These are phyloP conservation scores for Ormosia semicastrata DNA, from an alignment of 306 rosid species.

Conservation along the genomic window DNA sequence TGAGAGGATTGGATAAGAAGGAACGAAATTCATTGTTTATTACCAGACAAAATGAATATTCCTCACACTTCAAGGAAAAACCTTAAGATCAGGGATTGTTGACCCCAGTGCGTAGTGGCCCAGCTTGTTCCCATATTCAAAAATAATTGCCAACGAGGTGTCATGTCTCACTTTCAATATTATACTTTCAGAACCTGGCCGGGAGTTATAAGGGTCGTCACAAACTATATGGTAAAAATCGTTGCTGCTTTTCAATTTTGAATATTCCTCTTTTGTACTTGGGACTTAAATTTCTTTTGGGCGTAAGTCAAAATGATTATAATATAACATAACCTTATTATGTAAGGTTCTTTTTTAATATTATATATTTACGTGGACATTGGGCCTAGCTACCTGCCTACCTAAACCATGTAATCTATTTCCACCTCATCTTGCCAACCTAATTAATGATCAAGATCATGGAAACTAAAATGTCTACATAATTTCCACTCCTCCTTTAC, in stretches of 20 bases:
- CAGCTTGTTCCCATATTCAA: constrained; percentile 42
- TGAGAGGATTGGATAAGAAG: constrained; percentile 55
- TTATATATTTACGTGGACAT: not conserved
- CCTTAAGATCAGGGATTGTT: constrained; percentile 32
- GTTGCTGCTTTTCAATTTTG: constrained; percentile 57
- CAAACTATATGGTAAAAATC: constrained; percentile 46
- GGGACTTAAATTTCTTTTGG: constrained; percentile 30
- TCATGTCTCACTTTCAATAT: constrained; percentile 47
- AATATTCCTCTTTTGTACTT: constrained; percentile 75
- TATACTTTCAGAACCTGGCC: constrained; percentile 48
- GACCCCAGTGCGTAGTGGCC: constrained; percentile 42
- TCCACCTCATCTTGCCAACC: not conserved
- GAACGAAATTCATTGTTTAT: constrained; percentile 47
- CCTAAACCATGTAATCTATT: not conserved
- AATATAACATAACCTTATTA: constrained; percentile 13
- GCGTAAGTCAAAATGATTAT: constrained; percentile 43
- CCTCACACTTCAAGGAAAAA: constrained; percentile 37
- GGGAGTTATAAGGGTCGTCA: constrained; percentile 31
- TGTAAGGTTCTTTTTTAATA: not conserved
- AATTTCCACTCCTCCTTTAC: not conserved
- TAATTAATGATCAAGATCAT: not conserved
- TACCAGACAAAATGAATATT: constrained; percentile 71
- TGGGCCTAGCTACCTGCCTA: not conserved
- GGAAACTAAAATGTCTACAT: not conserved
- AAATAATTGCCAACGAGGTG: constrained; percentile 40